These are phyloP conservation scores for Cinnamomum chago DNA, from an alignment of 164 flowering plant genomes.

Conservation along the genomic window DNA sequence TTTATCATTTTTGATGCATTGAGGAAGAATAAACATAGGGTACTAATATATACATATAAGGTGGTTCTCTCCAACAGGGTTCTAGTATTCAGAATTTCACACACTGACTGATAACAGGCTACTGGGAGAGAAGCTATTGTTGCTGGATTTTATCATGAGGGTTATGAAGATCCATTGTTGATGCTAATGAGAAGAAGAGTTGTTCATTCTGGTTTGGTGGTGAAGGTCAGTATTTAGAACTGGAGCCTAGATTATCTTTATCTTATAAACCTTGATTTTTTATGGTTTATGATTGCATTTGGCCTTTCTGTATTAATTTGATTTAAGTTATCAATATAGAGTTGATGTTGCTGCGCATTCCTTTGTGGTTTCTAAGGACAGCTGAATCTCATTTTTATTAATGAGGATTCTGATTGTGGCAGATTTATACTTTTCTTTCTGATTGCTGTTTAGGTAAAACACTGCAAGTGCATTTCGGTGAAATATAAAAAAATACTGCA, in stretches of 20 bases:
- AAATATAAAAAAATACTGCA: no score
- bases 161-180: slow-evolving; percentile 77
- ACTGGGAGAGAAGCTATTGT: slow-evolving; percentile 84
- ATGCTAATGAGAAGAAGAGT: slow-evolving; percentile 99
- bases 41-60: not conserved
- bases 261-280: not conserved
- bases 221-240: slow-evolving; percentile 52
- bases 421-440: not conserved
- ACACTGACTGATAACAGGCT: slow-evolving; percentile 42
- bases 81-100: not conserved
- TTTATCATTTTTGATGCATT: no score
- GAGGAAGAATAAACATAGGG: no score
- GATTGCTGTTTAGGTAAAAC: not conserved
- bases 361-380: not conserved
- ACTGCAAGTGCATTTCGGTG: not conserved
- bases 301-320: not conserved
- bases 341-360: not conserved
- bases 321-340: not conserved
- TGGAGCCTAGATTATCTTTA: not conserved
- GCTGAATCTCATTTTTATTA: not conserved
- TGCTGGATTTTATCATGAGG: slow-evolving; percentile 95
- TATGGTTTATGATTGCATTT: not conserved
- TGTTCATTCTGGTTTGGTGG: slow-evolving; percentile 91
- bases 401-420: not conserved
- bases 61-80: not conserved